Evolutionary conservation across 2,329 filamentous ascomycete species (phyloP), one percentile per base, ranked within the genome.

Genomic region (Grosmannia serpens): DNA sequence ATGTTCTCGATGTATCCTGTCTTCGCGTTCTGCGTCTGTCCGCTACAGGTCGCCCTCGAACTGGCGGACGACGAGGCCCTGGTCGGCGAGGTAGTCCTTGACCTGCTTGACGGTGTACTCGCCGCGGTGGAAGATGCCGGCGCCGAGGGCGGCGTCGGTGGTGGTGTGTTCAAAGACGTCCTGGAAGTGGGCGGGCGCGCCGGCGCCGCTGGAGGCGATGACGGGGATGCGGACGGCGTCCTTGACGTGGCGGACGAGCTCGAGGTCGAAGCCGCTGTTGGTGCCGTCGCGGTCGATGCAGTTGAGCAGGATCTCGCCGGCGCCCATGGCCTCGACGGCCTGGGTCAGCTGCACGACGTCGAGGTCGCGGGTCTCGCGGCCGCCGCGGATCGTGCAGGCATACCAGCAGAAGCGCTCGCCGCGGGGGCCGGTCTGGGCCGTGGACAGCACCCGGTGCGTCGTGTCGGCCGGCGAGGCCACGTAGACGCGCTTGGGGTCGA

Each of bases 271-370:
- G 1, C 94, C 94, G 65, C 83, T 88, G 74, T 95, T 96, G 59
- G 89, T 94, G 57, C 94, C 94, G 71, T 99, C 94, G 69, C 88
- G 89, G 76, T 99, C 94, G 67, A 99, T 99, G 76, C 91, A 96
- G 74, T 99, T 99, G 59, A 99, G 82, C 56, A 99, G 76, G 60
- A 99, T 88, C 77, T 99, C 94, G 59, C 94, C 94, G 1, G 88
- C 83, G 57, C 94, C 94, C 90, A 99, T 95, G 59, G 89, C 91
- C 75, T 99, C 91, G 41, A 97, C 92, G 15, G 94, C 94, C 65
- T 82, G 84, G 11, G 87, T 84, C 11, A 99, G 81, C 74, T 97
- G 88, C 17, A 91, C 83, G 20, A 96, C 94, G 70, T 97, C 92
- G 64, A 97, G 79, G 70, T 97, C 91, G 61, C 91, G 83, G n/a